These are phyloP conservation scores for Acacia melanoxylon DNA, from an alignment of 306 rosid species.

Conservation along the genomic window DNA sequence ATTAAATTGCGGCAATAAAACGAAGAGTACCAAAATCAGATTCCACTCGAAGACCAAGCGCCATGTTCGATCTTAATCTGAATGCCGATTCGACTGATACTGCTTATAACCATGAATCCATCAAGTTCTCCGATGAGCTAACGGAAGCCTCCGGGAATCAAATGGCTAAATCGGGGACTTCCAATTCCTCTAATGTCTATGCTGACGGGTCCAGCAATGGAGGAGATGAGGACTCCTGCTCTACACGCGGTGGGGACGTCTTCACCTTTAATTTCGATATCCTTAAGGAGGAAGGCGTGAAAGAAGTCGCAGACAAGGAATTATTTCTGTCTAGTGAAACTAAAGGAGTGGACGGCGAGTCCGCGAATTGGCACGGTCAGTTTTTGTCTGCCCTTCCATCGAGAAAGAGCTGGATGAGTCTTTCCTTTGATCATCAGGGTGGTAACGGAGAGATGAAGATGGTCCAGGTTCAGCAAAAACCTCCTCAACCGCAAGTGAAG, in stretches of 20 bases:
- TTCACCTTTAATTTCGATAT: constrained; percentile 80
- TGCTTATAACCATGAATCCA: constrained; percentile 46
- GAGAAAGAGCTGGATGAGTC: constrained; percentile 66
- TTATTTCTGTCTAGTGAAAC: constrained; percentile 55
- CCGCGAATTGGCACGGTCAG: constrained; percentile 51
- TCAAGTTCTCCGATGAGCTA: constrained; percentile 41
- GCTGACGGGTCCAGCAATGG: constrained; percentile 84
- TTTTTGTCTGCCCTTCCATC: constrained; percentile 52
- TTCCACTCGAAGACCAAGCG: constrained; percentile 35
- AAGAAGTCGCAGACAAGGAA: constrained; percentile 61
- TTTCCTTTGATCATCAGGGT: constrained; percentile 52
- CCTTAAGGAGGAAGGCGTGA: constrained; percentile 58
- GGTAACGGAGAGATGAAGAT: constrained; percentile 50
- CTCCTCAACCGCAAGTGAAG: constrained; percentile 59
- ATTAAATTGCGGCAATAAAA: not conserved
- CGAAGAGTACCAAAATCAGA: not conserved
- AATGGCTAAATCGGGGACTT: constrained; percentile 84
- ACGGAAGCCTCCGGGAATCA: constrained; percentile 65
- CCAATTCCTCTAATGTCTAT: constrained; percentile 92
- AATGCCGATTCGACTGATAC: constrained; percentile 52
- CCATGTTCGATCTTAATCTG: constrained; percentile 91
- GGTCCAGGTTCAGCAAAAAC: constrained; percentile 50
- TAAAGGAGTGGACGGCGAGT: constrained; percentile 27
- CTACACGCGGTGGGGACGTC: constrained; percentile 68
- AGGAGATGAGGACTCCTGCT: constrained; percentile 82